phyloP scores from a whole-genome alignment of 2,329 filamentous ascomycete genomes.

The Phyllosticta citriasiana region DNA sequence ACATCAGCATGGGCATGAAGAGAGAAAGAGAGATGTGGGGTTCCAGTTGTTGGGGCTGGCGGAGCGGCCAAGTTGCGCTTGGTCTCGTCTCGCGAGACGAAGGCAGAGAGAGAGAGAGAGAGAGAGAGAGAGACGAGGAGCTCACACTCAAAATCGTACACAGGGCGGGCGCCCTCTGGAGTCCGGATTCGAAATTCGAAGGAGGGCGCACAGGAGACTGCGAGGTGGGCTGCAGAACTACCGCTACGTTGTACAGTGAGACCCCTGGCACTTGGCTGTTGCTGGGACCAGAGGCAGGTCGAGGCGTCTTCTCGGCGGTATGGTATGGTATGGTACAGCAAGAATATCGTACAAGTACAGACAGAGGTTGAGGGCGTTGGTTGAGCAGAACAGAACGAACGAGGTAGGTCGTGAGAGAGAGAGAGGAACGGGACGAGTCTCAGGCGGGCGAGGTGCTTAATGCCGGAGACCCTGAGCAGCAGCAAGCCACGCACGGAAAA shows the following conservation, averaged over 20 bases:
- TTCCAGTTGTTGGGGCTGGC: not conserved
- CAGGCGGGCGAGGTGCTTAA: slow-evolving; percentile 1
- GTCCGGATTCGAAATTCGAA: not conserved
- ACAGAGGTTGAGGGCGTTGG: too few species aligned
- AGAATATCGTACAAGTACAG: too few species aligned
- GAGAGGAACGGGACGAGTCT: slow-evolving; percentile 1
- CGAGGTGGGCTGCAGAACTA: slow-evolving; percentile 2
- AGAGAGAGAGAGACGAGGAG: not conserved
- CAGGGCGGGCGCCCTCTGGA: slow-evolving; percentile 3
- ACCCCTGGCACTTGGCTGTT: slow-evolving; percentile 4
- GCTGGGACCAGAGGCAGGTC: slow-evolving; percentile 6
- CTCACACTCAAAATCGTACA: slow-evolving; percentile 8
- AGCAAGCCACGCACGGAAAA: not conserved
- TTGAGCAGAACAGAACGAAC: too few species aligned
- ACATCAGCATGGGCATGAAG: not conserved
- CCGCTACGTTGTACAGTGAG: slow-evolving; percentile 10
- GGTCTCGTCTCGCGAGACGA: not conserved
- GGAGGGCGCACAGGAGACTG: slow-evolving; percentile 5
- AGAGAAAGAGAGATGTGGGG: too few species aligned
- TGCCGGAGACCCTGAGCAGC: not conserved
- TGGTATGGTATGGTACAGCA: too few species aligned
- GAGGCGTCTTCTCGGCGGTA: not conserved
- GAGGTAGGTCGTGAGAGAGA: not conserved
- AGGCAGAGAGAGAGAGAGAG: not conserved
- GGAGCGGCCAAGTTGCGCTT: not conserved